Percentiles rank a stretch among this genome's conserved stretches.
These are phyloP conservation scores for Marchantia polymorpha DNA, from an alignment of 225 moss, liverwort and hornwort genomes.

Conservation along the genomic window DNA sequence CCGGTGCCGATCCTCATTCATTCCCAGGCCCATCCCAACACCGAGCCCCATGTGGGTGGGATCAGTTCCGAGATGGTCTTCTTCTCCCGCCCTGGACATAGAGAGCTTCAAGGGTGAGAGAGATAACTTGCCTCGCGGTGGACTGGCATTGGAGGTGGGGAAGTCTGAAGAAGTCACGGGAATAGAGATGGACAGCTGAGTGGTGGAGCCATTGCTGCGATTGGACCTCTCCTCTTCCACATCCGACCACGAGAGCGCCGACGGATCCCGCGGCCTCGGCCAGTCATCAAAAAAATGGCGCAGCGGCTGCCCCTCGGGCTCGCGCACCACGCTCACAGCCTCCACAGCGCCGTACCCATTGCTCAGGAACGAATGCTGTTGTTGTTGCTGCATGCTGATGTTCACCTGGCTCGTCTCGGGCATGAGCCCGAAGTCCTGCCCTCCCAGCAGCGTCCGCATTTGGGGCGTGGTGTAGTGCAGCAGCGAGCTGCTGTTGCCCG, in stretches of 20 bases:
- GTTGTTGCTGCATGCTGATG: constrained; percentile 65
- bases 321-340: constrained; percentile 79
- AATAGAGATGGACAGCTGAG: constrained; percentile 98
- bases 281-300: constrained; percentile 98
- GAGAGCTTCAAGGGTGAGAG: constrained; percentile 98
- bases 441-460: constrained; percentile 83
- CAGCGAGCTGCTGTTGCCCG: constrained; percentile 56
- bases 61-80: constrained; percentile 46
- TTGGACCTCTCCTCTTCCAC: constrained; percentile 79
- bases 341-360: constrained; percentile 84
- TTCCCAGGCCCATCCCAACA: constrained; percentile 48
- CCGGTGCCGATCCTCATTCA: constrained; percentile 42
- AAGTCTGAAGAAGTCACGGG: constrained; percentile 88
- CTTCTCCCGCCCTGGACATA: constrained; percentile 81
- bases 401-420: constrained; percentile 79
- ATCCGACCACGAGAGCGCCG: constrained; percentile 86
- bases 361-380: constrained; percentile 74
- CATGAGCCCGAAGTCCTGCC: constrained; percentile 86
- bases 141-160: constrained; percentile 82
- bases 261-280: constrained; percentile 89
- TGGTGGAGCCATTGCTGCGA: constrained; percentile 77
- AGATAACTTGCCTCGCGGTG: constrained; percentile 99
- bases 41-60: constrained; percentile 63
- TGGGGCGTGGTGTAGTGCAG: constrained; percentile 66
- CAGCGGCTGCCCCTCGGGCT: constrained; percentile 89